Percentiles rank a stretch among this genome's conserved stretches.
These are phyloP conservation scores for Aspergillus luchuensis DNA, from an alignment of 2,329 filamentous ascomycete genomes.

Conservation along the genomic window DNA sequence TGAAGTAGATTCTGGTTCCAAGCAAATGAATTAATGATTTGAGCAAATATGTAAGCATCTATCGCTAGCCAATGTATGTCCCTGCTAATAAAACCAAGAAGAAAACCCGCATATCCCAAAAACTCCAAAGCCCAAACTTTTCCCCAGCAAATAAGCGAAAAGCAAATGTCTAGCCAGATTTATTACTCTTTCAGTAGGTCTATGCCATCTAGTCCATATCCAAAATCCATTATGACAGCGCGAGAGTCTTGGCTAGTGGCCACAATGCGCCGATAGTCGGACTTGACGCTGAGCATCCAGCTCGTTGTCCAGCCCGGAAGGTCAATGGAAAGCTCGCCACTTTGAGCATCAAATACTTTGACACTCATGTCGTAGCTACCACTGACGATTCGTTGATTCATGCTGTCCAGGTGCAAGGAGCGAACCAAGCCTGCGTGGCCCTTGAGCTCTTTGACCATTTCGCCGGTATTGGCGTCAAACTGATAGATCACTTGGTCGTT, in stretches of 20 bases:
- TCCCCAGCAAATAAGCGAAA: conserved; percentile 3
- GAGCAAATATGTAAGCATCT: conserved; percentile 6
- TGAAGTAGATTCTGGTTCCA: not conserved
- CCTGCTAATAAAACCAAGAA: conserved; percentile 1
- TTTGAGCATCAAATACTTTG: conserved; percentile 87
- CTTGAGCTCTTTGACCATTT: conserved; percentile 75
- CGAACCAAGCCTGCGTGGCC: conserved; percentile 87
- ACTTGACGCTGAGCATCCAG: conserved; percentile 96
- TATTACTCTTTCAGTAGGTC: conserved; percentile 51
- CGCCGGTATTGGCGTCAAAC: conserved; percentile 89
- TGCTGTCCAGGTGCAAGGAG: conserved; percentile 84
- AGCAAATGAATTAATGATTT: not conserved
- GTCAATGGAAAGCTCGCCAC: conserved; percentile 74
- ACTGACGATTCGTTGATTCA: conserved; percentile 82
- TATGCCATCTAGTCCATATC: conserved; percentile 57
- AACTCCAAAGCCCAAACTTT: conserved; percentile 8
- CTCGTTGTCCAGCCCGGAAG: conserved; percentile 95
- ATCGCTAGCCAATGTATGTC: conserved; percentile 23
- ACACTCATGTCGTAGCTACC: conserved; percentile 95
- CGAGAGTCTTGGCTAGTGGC: conserved; percentile 93
- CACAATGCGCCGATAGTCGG: conserved; percentile 90
- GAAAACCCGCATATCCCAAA: not conserved
- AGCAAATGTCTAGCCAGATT: conserved; percentile 2
- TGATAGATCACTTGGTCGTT: conserved; percentile 96
- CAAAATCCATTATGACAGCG: conserved; percentile 93